A percentile compares a stretch with the other conserved stretches of the same genome.
These are phyloP conservation scores for Scleromitrula shiraiana DNA, from an alignment of 2,329 filamentous ascomycete species.

Conservation along the genomic window DNA sequence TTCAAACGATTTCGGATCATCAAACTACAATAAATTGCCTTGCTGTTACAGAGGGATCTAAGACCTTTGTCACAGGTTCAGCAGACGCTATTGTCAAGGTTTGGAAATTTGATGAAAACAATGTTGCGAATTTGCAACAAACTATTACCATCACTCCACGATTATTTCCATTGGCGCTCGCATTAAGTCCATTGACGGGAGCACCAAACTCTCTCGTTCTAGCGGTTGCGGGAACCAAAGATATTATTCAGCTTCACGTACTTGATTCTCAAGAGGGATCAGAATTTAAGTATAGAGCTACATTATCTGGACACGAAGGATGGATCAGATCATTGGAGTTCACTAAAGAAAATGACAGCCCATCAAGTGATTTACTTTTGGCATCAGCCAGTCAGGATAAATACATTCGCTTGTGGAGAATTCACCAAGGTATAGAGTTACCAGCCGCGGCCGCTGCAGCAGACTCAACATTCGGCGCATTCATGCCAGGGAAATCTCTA, in stretches of 20 bases:
- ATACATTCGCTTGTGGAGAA: constrained; percentile 87
- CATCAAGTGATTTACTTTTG: constrained; percentile 63
- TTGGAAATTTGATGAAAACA: constrained; percentile 53
- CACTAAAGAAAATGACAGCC: constrained; percentile 47
- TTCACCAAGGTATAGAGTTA: constrained; percentile 62
- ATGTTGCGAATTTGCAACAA: constrained; percentile 50
- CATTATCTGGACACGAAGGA: constrained; percentile 81
- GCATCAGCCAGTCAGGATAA: constrained; percentile 96
- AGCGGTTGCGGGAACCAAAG: constrained; percentile 78
- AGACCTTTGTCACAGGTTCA: constrained; percentile 65
- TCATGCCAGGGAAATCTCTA: constrained; percentile 61
- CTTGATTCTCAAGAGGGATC: constrained; percentile 36
- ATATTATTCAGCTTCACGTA: constrained; percentile 72
- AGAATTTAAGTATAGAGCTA: constrained; percentile 65
- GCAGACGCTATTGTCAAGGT: constrained; percentile 66
- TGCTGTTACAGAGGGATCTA: constrained; percentile 30
- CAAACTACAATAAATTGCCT: constrained; percentile 68
- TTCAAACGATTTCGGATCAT: constrained; percentile 54
- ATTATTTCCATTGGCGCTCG: constrained; percentile 74
- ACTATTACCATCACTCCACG: constrained; percentile 66
- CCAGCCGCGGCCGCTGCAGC: constrained; percentile 47
- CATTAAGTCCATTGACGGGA: constrained; percentile 53
- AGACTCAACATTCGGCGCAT: constrained; percentile 49
- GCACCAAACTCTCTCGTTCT: constrained; percentile 51
- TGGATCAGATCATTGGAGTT: constrained; percentile 89